Base-by-base conservation (phyloP, 2,329 filamentous ascomycete species). In the Setomelanomma holmii region DNA sequence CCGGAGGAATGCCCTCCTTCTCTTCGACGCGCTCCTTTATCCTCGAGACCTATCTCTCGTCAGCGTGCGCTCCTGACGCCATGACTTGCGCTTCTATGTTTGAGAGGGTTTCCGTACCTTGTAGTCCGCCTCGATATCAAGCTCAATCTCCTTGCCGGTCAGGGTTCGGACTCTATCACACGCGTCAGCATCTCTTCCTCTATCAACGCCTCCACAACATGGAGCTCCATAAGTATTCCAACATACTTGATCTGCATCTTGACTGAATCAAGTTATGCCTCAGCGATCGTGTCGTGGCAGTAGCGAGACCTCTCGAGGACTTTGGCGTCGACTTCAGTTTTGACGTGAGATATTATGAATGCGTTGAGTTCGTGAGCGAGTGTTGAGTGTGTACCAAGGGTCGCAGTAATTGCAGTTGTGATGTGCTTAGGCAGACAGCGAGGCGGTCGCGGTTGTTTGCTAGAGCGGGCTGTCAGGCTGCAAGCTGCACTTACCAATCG, bases 11-110 rank as follows among this genome's bases (percentile, higher is more conserved):
- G 51, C 95, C 95, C 75, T 98, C 95, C 80, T 98, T 98, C 82
- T 99, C 95, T 78, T 99, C 95, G 49, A 99, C 95, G 70, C 93
- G 93, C 79, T 98, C 95, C 84, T 99, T 99, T 83, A 99, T 98
- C 76, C 93, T 88, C 35, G 89, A 88, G 66, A 98, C 90, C 92
- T 96, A 62, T 3, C 17, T 35, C 3, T 8, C 33, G 39, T 69
- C 45, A 67, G 59, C 46, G 33, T 24, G 12, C 24, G 34, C 36
- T 49, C 34, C n/a, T 36, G 27, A 3, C 14, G 5, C 5, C 14
- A 30, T 30, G 27, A 30, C 27, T 30, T 14, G 27, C 3, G 27
- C 5, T 23, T 48, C 30, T 21, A 33, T 45, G n/a, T n/a, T n/a
- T n/a, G n/a, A n/a, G n/a, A n/a, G n/a, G n/a, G n/a, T n/a, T n/a